A percentile compares a stretch with the other conserved stretches of the same genome.
phyloP scores from a whole-genome alignment of 192 early-diverging fungal species.

The Entophlyctis luteolus region DNA sequence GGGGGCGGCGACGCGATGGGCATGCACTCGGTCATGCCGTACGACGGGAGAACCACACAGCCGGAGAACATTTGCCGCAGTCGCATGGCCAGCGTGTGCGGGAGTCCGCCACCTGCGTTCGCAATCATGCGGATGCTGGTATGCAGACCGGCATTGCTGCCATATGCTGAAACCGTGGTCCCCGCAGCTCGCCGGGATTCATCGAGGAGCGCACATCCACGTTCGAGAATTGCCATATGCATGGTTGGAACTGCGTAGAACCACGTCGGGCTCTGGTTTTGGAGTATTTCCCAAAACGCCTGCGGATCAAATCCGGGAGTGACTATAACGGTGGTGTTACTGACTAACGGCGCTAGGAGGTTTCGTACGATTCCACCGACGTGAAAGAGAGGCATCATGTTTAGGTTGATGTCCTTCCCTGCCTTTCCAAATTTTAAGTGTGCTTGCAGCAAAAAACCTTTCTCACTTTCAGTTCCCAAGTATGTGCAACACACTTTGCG shows the following conservation, averaged over 20 bases:
- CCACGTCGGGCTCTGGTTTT: slow-evolving; percentile 26
- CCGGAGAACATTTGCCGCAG: slow-evolving; percentile 28
- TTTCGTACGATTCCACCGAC: slow-evolving; percentile 79
- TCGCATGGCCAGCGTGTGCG: slow-evolving; percentile 31
- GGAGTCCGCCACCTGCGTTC: slow-evolving; percentile 45
- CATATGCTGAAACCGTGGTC: background rate
- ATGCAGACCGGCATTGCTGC: background rate
- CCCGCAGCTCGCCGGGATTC: background rate
- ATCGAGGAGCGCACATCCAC: slow-evolving; percentile 1
- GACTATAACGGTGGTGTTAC: slow-evolving; percentile 66
- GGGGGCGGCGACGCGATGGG: slow-evolving; percentile 46
- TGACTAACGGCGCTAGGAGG: slow-evolving; percentile 63
- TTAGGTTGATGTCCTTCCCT: slow-evolving; percentile 24
- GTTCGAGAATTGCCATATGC: slow-evolving; percentile 56
- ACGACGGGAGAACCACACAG: slow-evolving; percentile 36
- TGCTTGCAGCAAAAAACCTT: background rate
- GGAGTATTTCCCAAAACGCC: slow-evolving; percentile 36
- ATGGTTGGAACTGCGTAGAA: slow-evolving; percentile 69
- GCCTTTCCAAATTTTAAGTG: background rate
- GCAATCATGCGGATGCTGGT: slow-evolving; percentile 39
- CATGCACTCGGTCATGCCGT: slow-evolving; percentile 56
- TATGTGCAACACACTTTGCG: slow-evolving; percentile 18
- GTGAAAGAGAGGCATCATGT: slow-evolving; percentile 38
- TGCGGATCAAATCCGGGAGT: slow-evolving; percentile 42
- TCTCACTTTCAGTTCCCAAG: slow-evolving; percentile 54